These are phyloP conservation scores for Ricinus communis DNA, from an alignment of 345 rosid species.

Conservation along the genomic window DNA sequence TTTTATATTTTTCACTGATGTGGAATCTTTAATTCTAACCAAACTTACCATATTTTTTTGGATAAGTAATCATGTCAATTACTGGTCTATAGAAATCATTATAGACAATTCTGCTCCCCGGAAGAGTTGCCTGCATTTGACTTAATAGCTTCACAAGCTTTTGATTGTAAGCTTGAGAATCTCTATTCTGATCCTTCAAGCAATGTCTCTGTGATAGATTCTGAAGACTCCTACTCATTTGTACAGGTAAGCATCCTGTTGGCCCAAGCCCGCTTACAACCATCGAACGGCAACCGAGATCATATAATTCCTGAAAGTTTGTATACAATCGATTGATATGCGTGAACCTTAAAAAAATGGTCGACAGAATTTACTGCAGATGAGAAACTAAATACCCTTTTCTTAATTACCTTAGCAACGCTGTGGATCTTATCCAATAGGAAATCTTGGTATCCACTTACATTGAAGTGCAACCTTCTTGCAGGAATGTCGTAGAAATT, in stretches of 20 bases:
- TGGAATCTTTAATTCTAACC: too few species aligned
- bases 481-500: constrained; percentile 46
- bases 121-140: constrained; percentile 35
- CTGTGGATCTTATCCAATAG: constrained; percentile 28
- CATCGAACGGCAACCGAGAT: constrained; percentile 48
- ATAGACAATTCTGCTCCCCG: constrained; percentile 41
- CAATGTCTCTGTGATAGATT: constrained; percentile 27
- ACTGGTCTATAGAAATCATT: constrained; percentile 43
- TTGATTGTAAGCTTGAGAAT: constrained; percentile 43
- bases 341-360: too few species aligned
- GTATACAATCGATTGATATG: too few species aligned
- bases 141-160: constrained; percentile 42
- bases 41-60: constrained; percentile 43
- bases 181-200: constrained; percentile 45
- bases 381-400: too few species aligned
- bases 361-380: too few species aligned
- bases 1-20: too few species aligned
- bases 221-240: constrained; percentile 34
- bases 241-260: constrained; percentile 64
- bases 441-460: constrained; percentile 48
- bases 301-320: constrained; percentile 43
- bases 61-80: constrained; percentile 47
- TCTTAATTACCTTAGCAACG: constrained; percentile 48
- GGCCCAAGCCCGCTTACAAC: constrained; percentile 58
- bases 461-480: constrained; percentile 35